These are phyloP conservation scores for Agrostemma githago DNA, from an alignment of 148 eudicot species.

Conservation along the genomic window DNA sequence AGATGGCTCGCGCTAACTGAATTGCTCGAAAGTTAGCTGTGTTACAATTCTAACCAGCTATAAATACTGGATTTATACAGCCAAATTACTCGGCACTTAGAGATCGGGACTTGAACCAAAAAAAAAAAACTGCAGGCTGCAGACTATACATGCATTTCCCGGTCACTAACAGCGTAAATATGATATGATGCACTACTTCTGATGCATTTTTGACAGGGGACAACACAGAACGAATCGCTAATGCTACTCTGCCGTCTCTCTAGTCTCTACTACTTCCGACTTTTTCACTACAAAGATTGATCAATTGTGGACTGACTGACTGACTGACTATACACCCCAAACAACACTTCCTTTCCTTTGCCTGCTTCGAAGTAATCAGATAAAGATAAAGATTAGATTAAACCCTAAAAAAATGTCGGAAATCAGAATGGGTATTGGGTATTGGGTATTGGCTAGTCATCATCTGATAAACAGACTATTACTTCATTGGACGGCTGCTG, in stretches of 20 bases:
- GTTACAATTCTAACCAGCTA: too few relatives aligned
- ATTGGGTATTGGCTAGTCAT: constrained; percentile 33
- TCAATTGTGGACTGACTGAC: neutral
- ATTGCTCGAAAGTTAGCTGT: too few relatives aligned
- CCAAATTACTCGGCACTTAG: too few relatives aligned
- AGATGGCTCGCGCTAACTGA: too few relatives aligned
- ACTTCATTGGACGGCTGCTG: constrained; percentile 28
- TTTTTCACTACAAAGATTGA: neutral
- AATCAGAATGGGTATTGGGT: neutral
- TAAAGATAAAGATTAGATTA: neutral
- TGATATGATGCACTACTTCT: neutral
- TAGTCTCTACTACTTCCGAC: neutral
- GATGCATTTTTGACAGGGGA: neutral
- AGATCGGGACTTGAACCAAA: too few relatives aligned
- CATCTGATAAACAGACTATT: constrained; percentile 61
- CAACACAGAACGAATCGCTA: neutral
- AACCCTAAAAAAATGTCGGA: neutral
- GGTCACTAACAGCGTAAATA: neutral
- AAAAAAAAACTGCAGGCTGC: neutral
- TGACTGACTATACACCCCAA: neutral
- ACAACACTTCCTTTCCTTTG: neutral
- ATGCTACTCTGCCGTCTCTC: neutral
- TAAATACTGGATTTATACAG: too few relatives aligned
- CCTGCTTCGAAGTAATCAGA: neutral
- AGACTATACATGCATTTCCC: neutral